phyloP scores from a whole-genome alignment of 257 asterid species.

The Solanum verrucosum region DNA sequence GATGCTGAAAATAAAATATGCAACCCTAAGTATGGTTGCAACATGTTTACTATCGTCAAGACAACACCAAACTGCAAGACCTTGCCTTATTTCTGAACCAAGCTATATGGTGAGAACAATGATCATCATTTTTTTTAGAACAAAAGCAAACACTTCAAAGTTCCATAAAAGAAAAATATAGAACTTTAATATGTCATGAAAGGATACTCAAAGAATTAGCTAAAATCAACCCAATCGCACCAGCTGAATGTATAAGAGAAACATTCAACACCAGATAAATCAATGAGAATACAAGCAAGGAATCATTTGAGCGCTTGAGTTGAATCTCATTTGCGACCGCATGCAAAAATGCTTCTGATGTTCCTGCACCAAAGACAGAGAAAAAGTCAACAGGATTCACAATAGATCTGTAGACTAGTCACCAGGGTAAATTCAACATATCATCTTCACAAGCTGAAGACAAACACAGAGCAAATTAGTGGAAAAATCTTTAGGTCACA shows the following conservation, averaged over 20 bases:
- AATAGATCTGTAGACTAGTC: not conserved
- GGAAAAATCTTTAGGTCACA: not conserved
- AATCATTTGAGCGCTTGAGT: conserved; percentile 72
- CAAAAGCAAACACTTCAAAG: not conserved
- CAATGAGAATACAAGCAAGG: conserved; percentile 63
- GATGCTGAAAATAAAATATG: not conserved
- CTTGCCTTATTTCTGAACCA: not conserved
- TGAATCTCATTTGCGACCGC: conserved; percentile 85
- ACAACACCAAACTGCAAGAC: not conserved
- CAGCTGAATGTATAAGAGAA: conserved; percentile 67
- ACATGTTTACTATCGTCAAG: not conserved
- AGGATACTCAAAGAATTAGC: conserved; percentile 99
- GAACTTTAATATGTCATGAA: not conserved
- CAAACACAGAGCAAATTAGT: not conserved
- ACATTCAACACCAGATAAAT: conserved; percentile 64
- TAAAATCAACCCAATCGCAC: conserved; percentile 77
- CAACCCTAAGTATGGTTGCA: not conserved
- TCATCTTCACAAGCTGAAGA: not conserved
- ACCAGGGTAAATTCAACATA: not conserved
- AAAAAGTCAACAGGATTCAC: not conserved
- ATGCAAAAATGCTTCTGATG: conserved; percentile 94
- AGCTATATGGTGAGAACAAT: not conserved
- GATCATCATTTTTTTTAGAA: not conserved
- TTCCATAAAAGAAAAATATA: not conserved
- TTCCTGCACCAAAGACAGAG: conserved; percentile 35